Conservation (phyloP, 2,329 filamentous ascomycete species). For the Neopestalotiopsis sp. region DNA sequence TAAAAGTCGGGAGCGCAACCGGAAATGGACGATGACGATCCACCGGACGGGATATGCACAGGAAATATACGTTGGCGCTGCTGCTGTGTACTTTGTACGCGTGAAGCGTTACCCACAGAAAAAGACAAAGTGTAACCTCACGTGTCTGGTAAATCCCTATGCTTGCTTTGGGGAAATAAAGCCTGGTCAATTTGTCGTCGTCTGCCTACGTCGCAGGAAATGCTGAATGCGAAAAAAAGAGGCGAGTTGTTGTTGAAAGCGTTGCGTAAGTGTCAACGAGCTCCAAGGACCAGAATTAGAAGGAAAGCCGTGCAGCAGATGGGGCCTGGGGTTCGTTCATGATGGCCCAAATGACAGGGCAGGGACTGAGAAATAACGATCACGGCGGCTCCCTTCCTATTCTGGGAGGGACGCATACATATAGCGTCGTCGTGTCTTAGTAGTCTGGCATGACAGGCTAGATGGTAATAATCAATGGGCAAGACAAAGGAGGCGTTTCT, state of each 20-base stretch:
- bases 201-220: not conserved
- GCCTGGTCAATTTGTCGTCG: not conserved
- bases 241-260: not conserved
- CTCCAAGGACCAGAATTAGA: not conserved
- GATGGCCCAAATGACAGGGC: not conserved
- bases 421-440: slow-evolving; percentile 5
- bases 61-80: not conserved
- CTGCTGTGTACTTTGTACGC: too few species aligned
- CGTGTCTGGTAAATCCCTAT: too few species aligned
- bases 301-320: not conserved
- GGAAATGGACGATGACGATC: not conserved
- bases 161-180: not conserved
- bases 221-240: not conserved
- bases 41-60: not conserved
- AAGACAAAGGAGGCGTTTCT: not conserved
- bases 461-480: not conserved
- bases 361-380: slow-evolving; percentile 10
- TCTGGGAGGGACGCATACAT: slow-evolving; percentile 7
- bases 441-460: slow-evolving; percentile 7
- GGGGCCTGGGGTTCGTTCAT: not conserved
- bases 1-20: not conserved
- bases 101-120: too few species aligned
- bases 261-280: not conserved
- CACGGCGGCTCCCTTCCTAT: slow-evolving; percentile 6
- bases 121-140: too few species aligned